Conservation (phyloP, 495 filamentous ascomycete species). For the Chaetomium tenue region DNA sequence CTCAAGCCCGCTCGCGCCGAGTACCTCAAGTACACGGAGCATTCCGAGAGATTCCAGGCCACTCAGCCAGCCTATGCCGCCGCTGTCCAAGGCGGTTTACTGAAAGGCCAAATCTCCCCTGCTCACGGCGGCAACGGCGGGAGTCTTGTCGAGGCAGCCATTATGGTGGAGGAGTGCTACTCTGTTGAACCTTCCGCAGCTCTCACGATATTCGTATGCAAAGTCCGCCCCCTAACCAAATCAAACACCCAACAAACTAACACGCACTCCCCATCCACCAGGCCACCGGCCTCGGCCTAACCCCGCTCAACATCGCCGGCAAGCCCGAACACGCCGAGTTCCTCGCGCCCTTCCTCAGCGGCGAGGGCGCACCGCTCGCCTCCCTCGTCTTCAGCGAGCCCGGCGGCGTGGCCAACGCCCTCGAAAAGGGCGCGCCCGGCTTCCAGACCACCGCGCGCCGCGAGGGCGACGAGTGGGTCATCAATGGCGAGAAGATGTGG, state of each 20-base stretch:
- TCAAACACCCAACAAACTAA: too few relatives aligned
- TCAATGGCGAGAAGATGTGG: constrained; percentile 60
- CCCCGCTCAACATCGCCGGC: constrained; percentile 47
- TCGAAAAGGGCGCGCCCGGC: constrained; percentile 50
- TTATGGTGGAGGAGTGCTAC: constrained; percentile 55
- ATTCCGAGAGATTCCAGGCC: constrained; percentile 46
- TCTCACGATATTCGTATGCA: constrained; percentile 48
- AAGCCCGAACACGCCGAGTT: constrained; percentile 45
- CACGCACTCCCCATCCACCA: background rate
- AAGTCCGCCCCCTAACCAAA: background rate
- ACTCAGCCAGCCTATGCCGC: constrained; percentile 46
- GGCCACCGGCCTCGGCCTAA: constrained; percentile 50
- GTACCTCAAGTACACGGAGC: constrained; percentile 36
- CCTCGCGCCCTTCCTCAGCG: constrained; percentile 49
- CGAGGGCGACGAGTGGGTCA: constrained; percentile 54
- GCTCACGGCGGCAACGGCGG: constrained; percentile 46
- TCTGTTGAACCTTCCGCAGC: constrained; percentile 48
- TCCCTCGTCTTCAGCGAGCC: constrained; percentile 54
- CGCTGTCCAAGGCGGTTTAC: constrained; percentile 45
- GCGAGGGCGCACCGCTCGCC: constrained; percentile 48
- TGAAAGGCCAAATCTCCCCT: constrained; percentile 49
- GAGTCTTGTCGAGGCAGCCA: constrained; percentile 47
- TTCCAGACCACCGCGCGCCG: constrained; percentile 48
- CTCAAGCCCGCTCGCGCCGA: constrained; percentile 37
- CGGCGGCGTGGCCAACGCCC: constrained; percentile 51